A percentile compares a stretch with the other conserved stretches of the same genome.
Evolutionary conservation across 495 filamentous ascomycete species (phyloP).

Genomic region (Penicillium robsamsonii): DNA sequence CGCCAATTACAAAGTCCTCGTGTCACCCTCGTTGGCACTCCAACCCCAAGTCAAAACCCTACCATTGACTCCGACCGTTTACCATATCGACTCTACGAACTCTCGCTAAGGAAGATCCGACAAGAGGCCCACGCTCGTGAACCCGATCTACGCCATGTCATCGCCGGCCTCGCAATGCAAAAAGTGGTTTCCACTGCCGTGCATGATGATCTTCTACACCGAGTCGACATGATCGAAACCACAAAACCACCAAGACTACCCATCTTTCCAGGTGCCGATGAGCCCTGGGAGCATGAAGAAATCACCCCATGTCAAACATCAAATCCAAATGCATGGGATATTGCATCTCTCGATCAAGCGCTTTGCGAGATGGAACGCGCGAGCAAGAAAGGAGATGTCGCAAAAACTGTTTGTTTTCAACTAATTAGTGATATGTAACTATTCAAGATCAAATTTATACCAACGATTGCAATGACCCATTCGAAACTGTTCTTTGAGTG

Average conservation of each 20-base stretch:
- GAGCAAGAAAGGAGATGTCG: slow-evolving; percentile 21
- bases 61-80: slow-evolving; percentile 25
- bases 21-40: slow-evolving; percentile 11
- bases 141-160: slow-evolving; percentile 25
- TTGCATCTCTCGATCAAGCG: slow-evolving; percentile 21
- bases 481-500: neutral
- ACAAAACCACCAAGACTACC: slow-evolving; percentile 8
- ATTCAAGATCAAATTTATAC: neutral
- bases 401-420: slow-evolving; percentile 24
- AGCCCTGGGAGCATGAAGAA: slow-evolving; percentile 18
- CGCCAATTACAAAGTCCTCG: slow-evolving; percentile 13
- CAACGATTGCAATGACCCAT: neutral
- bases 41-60: slow-evolving; percentile 14
- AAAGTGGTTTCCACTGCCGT: slow-evolving; percentile 13
- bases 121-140: slow-evolving; percentile 25
- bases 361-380: slow-evolving; percentile 21
- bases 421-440: slow-evolving; percentile 25
- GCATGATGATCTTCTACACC: slow-evolving; percentile 23
- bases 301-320: neutral
- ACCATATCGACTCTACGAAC: slow-evolving; percentile 26
- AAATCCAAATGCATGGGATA: slow-evolving; percentile 14
- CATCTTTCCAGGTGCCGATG: slow-evolving; percentile 17
- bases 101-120: slow-evolving; percentile 29
- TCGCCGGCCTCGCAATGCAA: slow-evolving; percentile 28
- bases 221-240: slow-evolving; percentile 17